Percentiles rank a stretch among this genome's conserved stretches.
Conservation (phyloP, 306 rosid genomes). For the Sesbania bispinosa region DNA sequence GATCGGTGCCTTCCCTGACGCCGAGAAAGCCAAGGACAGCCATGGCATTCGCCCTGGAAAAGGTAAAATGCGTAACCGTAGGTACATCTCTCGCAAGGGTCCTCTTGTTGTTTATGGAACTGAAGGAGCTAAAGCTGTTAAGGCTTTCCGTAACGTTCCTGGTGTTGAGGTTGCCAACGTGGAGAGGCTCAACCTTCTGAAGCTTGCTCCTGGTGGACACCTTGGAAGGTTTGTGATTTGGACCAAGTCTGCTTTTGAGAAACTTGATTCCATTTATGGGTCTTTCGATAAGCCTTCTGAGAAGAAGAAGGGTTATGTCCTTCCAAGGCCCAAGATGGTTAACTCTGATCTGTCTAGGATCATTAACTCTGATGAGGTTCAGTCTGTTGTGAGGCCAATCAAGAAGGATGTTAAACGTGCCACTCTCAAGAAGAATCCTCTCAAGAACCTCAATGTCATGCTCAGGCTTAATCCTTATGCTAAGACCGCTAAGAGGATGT, state of each 20-base stretch:
- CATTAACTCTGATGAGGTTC: constrained; percentile 87
- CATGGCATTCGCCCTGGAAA: constrained; percentile 71
- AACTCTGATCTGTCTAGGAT: constrained; percentile 75
- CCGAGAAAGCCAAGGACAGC: constrained; percentile 74
- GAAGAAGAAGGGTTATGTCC: constrained; percentile 67
- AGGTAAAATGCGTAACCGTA: constrained; percentile 80
- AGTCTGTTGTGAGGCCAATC: constrained; percentile 70
- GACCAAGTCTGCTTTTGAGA: constrained; percentile 91
- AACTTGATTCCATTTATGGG: constrained; percentile 77
- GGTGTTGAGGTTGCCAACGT: constrained; percentile 74
- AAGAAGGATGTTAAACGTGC: constrained; percentile 64
- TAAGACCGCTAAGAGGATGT: constrained; percentile 74
- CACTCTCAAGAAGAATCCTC: constrained; percentile 74
- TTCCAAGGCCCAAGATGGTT: constrained; percentile 77
- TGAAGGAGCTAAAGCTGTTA: constrained; percentile 79
- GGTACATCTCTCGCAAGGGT: constrained; percentile 72
- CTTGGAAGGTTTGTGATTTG: constrained; percentile 80
- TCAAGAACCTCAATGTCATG: constrained; percentile 70
- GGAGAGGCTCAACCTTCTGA: constrained; percentile 67
- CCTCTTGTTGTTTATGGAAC: constrained; percentile 72
- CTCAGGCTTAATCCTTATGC: constrained; percentile 78
- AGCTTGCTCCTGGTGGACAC: constrained; percentile 88
- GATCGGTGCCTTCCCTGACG: constrained; percentile 70
- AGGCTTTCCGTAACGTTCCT: constrained; percentile 73
- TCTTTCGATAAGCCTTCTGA: constrained; percentile 66